These are phyloP conservation scores for Calocybe cyanea DNA, from an alignment of 768 basidiomycete genomes.

Conservation along the genomic window DNA sequence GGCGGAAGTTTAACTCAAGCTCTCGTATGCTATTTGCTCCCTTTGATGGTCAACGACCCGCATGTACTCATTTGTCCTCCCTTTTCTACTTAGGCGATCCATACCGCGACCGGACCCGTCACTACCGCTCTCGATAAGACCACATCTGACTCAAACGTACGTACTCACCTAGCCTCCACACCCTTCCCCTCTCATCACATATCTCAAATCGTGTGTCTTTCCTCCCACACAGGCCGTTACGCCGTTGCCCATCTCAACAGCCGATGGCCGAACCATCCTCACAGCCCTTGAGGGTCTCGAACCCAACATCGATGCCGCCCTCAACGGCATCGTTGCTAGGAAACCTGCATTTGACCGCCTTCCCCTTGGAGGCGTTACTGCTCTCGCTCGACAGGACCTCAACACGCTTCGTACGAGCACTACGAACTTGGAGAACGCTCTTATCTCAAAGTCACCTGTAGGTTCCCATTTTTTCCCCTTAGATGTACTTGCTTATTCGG, in stretches of 20 bases:
- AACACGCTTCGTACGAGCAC: constrained; percentile 20
- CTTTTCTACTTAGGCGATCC: constrained; percentile 24
- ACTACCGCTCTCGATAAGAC: constrained; percentile 19
- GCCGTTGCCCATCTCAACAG: constrained; percentile 19
- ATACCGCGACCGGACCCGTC: constrained; percentile 22
- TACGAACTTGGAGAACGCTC: constrained; percentile 17
- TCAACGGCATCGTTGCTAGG: constrained; percentile 21
- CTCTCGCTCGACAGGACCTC: constrained; percentile 29
- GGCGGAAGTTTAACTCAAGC: constrained; percentile 19
- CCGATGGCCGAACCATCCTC: constrained; percentile 22
- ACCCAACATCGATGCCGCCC: constrained; percentile 24
- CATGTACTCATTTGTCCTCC: neutral
- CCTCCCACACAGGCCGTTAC: too few relatives aligned
- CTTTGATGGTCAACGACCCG: neutral
- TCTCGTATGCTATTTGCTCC: constrained; percentile 18
- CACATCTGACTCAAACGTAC: constrained; percentile 24
- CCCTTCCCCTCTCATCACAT: neutral
- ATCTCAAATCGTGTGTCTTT: neutral
- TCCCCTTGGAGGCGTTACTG: constrained; percentile 27
- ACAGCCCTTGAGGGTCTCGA: constrained; percentile 19
- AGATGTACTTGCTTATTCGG: neutral
- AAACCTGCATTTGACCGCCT: constrained; percentile 24
- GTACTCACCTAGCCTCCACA: neutral
- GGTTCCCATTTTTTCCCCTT: neutral
- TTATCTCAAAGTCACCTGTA: constrained; percentile 23